These are phyloP conservation scores for Kalaharituber pfeilii DNA, from an alignment of 2,329 filamentous ascomycete species.

Conservation along the genomic window DNA sequence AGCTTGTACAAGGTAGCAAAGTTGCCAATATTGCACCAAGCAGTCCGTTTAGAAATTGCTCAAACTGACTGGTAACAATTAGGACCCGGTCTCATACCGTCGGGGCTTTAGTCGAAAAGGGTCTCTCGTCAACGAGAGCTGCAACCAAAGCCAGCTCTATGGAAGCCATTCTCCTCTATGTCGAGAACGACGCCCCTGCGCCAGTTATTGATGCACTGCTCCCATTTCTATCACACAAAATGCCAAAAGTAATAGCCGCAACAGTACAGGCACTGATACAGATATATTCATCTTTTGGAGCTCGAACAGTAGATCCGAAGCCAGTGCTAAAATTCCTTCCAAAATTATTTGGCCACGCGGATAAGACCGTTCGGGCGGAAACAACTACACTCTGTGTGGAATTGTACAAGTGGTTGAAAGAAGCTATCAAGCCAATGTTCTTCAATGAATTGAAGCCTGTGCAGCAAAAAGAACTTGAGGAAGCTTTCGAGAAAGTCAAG, in stretches of 20 bases:
- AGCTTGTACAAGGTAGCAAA: conserved; percentile 47
- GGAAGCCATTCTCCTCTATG: conserved; percentile 71
- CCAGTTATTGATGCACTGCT: conserved; percentile 83
- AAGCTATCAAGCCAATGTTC: conserved; percentile 96
- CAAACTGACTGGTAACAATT: conserved; percentile 1
- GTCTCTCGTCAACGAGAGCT: conserved; percentile 68
- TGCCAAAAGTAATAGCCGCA: conserved; percentile 70
- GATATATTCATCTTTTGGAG: conserved; percentile 86
- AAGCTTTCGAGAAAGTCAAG: conserved; percentile 85
- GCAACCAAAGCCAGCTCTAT: conserved; percentile 74
- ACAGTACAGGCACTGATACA: conserved; percentile 59
- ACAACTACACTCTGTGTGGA: conserved; percentile 83
- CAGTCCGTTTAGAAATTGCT: too few relatives aligned
- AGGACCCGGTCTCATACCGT: conserved; percentile 62
- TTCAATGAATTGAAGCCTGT: conserved; percentile 91
- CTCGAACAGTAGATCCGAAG: conserved; percentile 86
- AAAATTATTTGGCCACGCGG: conserved; percentile 84
- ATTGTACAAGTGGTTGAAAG: conserved; percentile 88
- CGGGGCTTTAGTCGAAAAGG: conserved; percentile 73
- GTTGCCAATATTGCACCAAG: not conserved
- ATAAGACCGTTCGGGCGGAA: conserved; percentile 94
- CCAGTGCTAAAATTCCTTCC: conserved; percentile 73
- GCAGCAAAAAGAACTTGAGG: conserved; percentile 84
- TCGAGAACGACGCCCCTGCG: conserved; percentile 72
- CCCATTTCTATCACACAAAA: conserved; percentile 67